Base-by-base conservation (phyloP, 1,284 basidiomycete genomes). In the Leccinum angustisporum region DNA sequence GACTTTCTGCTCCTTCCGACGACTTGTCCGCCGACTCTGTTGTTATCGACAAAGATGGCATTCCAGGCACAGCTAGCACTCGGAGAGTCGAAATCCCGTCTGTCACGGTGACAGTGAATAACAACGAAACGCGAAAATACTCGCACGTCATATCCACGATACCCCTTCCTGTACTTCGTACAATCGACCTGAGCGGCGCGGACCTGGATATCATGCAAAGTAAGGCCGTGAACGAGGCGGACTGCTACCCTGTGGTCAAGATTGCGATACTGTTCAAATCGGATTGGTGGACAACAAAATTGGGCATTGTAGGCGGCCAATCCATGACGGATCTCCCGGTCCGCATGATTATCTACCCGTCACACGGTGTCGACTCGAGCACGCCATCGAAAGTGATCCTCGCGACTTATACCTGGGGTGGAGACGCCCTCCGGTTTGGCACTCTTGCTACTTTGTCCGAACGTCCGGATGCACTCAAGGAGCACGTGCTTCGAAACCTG, bases 261-360 rank as follows among this genome's bases (percentile, higher is more conserved):
- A 66, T 78, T 43, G 75, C 67, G 8, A 55, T 78, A 48, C 72
- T 71, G 13, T 78, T 78, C 63, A 72, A 67, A 58, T 65, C 67
- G 6, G 67, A 72, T 16, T 78, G 76, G 69, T 78, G 77, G 76
- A 72, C 75, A 50, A 62, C 63, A 9, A 60, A 61, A 38, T 31
- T 62, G 3, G 46, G 65, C 6, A 67, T 67, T 13, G n/a, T 65
- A 1, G 76, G 76, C n/a, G 76, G 76, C 1, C 73, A 76, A 61
- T 70, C 75, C 21, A 62, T 64, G 13, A 79, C 76, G 3, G 76
- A 79, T 61, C 69, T 76, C 10, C 73, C 73, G 0, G 70, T 76
- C 34, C 70, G 73, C 10, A 68, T 63, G 55, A 66, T 78, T 21
- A 67, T 78, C 16, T 79, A 76, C 58, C 77, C 77, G 0, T 78